Evolutionary conservation across 2,329 filamentous ascomycete species (phyloP), one percentile per base, ranked within the genome.

Genomic region (Beauveria sp.): DNA sequence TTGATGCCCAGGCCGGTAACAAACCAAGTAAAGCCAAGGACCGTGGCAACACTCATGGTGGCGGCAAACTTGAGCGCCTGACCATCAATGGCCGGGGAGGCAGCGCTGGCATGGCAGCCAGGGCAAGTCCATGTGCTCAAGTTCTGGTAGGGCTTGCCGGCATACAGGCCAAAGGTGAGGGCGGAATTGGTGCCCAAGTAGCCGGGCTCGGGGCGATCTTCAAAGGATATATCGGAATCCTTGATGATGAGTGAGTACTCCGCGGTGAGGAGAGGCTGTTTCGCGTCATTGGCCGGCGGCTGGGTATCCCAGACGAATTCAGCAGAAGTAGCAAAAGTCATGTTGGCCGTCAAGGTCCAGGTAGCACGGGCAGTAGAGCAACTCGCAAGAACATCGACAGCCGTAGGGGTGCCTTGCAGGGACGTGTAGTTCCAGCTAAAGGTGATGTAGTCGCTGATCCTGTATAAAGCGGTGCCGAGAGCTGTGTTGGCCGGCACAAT

Each of bases 401-500:
- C 85, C 3, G 82, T 84, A 2, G 86, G 86, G 1, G 77, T 81
- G 28, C 75, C 83, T 61, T 79, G 76, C 34, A 88, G 71, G 50
- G 80, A 80, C 3, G 86, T 88, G 75, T 87, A 88, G 74, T 88
- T 88, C 84, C 85, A 88, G 52, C 74, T 79, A 72, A 83, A 85
- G 16, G 83, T 87, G 49, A 87, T 75, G 50, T 76, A 76, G 68
- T 86, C 80, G 64, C 83, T 81, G 64, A 88, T 84, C 69, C 84
- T 84, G 78, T 83, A 87, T 46, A 85, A 77, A 63, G 80, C 76
- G 10, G 77, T 76, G 28, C 76, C 75, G 12, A 74, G 73, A 5
- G 73, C 69, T 3, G 75, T 77, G 7, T 76, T 71, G 45, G 77
- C 74, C 1, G 85, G 85, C 2, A 77, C 80, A 50, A 82, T 66